Base-by-base conservation (phyloP, 2,329 filamentous ascomycete genomes). In the Phyllosticta citrichinensis region DNA sequence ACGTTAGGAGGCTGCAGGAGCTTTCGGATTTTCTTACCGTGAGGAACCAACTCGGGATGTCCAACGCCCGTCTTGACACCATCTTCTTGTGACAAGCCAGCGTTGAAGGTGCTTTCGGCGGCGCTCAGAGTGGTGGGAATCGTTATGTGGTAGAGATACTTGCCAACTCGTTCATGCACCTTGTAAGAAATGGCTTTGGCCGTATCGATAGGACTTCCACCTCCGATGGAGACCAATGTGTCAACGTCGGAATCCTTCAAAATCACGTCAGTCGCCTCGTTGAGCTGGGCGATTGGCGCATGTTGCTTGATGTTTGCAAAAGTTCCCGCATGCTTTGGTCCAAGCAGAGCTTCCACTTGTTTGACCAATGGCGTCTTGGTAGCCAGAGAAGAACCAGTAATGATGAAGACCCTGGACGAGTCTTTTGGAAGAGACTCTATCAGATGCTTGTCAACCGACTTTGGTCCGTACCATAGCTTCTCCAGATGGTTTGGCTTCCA, bases 251-350 rank as follows among this genome's bases (percentile, higher is more conserved):
- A 55, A 63, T 82, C 78, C 17, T 75, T 70, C 53, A 72, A 64
- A 6, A 83, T 78, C 1, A 76, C 64, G 12, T 76, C 69, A 0
- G 79, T 80, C 1, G 81, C 80, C 65, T 80, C 74, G 65, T 82
- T 80, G 0, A 83, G 72, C 53, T 82, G 71, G 3, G 77, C 77
- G n/a, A 83, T 72, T 1, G 81, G 81, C 2, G 80, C 80, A 68
- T 83, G 81, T 65, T 83, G 77, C 56, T 77, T 77, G 62, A 84
- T 83, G 64, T 79, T 78, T 64, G 73, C 73, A 67, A 82, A 83
- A 0, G 81, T 83, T 62, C 79, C 79, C 2, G 80, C 81, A 65
- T 82, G 80, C 33, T 70, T 65, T 11, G 66, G 60, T 5, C 75
- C 76, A 0, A 84, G 72, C 0, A 80, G 69, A 11, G 73, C 64